phyloP scores from a whole-genome alignment of 768 basidiomycete species.

The Termitomyces sp. region DNA sequence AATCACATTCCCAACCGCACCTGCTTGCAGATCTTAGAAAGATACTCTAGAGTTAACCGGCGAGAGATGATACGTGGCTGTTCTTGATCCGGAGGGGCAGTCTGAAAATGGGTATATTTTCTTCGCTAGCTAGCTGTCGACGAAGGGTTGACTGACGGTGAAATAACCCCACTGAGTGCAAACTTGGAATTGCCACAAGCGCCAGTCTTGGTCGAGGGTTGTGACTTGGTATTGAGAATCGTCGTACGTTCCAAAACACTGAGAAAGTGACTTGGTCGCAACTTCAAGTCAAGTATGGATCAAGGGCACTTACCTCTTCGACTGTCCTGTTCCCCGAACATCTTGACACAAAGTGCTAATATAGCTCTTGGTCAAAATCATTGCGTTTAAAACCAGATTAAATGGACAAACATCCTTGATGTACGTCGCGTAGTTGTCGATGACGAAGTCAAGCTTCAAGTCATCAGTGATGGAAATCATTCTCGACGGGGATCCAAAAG shows the following conservation, averaged over 20 bases:
- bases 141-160: constrained; percentile 39
- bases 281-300: not conserved
- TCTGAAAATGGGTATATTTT: constrained; percentile 31
- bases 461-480: constrained; percentile 43
- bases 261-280: not conserved
- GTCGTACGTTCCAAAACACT: constrained; percentile 88
- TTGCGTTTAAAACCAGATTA: no score
- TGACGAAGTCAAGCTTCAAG: constrained; percentile 48
- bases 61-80: constrained; percentile 77
- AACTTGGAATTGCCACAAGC: constrained; percentile 86
- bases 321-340: constrained; percentile 43
- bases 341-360: constrained; percentile 47
- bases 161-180: constrained; percentile 98
- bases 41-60: constrained; percentile 67
- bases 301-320: constrained; percentile 26
- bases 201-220: constrained; percentile 70
- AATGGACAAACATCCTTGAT: constrained; percentile 56
- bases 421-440: constrained; percentile 73
- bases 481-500: constrained; percentile 43
- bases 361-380: not conserved
- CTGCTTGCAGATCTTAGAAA: constrained; percentile 62
- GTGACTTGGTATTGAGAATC: constrained; percentile 59
- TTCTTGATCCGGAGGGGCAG: constrained; percentile 66
- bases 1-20: constrained; percentile 21
- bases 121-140: no score